Evolutionary conservation across 2,329 filamentous ascomycete species (phyloP), one percentile per base, ranked within the genome.

Genomic region (Hypoxylon rubiginosum): DNA sequence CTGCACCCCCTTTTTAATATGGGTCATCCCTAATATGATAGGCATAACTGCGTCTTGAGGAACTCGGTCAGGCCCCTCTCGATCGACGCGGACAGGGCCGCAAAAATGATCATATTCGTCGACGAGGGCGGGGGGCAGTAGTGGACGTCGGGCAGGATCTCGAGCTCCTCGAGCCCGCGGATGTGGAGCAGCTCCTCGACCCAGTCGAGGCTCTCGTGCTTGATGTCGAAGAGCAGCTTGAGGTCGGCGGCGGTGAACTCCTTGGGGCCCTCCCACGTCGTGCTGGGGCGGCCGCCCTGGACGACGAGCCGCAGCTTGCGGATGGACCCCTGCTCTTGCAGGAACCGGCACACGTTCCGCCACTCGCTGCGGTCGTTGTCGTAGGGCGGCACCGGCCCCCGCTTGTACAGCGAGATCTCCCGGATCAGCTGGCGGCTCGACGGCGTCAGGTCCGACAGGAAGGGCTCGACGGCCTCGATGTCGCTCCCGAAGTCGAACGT

Each of bases 391-490:
- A 86, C 79, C 28, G 87, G 78, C 0, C 84, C 83, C 69, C 84
- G 82, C 73, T 90, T 90, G 24, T 85, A 84, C 19, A 91, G 70
- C 11, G 82, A 81, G 10, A 91, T 76, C 36, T 82, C 80, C 30
- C 80, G 79, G 63, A 90, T 77, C 50, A 84, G 78, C 9, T 76
- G 74, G 34, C 85, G 81, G 1, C 84, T 83, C 17, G 75, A 70
- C 0, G 82, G 80, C 2, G 84, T 86, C 34, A 89, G 81, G 73
- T 90, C 87, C 32, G 80, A 78, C 41, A 91, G 79, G 73, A 90
- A 90, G 0, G 88, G 86, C 0, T 84, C 81, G 5, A 88, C 82
- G 15, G 88, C 86, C 75, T 90, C 88, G 68, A 90, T 80, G 75
- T 87, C 82, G 51, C 82, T 81, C 66, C 84, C 85, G 74, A 91